phyloP scores from a whole-genome alignment of 805 yeast species.

The Citeromyces nyonsensis region DNA sequence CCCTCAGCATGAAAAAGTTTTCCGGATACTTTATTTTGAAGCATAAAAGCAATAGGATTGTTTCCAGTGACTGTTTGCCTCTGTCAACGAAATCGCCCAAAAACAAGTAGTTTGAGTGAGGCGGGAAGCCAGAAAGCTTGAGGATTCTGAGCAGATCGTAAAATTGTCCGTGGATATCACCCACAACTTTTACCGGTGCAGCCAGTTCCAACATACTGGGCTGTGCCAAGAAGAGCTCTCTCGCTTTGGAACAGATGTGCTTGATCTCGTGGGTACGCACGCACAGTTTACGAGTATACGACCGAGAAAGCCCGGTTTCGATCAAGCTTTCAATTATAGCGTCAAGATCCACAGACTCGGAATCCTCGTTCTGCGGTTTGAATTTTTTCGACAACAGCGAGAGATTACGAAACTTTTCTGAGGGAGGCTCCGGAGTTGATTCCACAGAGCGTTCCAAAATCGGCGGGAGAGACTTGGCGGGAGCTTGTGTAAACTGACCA shows the following conservation, averaged over 20 bases:
- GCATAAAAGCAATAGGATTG: constrained; percentile 32
- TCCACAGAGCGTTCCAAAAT: constrained; percentile 18
- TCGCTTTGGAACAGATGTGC: constrained; percentile 37
- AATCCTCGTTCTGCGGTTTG: not conserved
- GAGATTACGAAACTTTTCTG: constrained; percentile 1
- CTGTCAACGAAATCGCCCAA: constrained; percentile 48
- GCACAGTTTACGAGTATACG: constrained; percentile 29
- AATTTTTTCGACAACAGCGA: constrained; percentile 1
- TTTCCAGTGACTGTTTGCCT: constrained; percentile 42
- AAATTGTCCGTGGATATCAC: constrained; percentile 67
- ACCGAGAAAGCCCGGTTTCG: constrained; percentile 28
- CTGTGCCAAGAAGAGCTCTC: constrained; percentile 46
- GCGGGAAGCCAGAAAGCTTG: constrained; percentile 46
- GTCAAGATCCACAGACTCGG: constrained; percentile 34
- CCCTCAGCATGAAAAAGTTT: constrained; percentile 43
- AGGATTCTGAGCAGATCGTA: constrained; percentile 36
- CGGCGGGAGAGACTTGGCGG: constrained; percentile 7
- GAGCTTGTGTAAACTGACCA: constrained; percentile 7
- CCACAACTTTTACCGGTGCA: constrained; percentile 74
- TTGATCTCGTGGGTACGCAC: constrained; percentile 38
- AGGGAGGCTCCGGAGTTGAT: constrained; percentile 10
- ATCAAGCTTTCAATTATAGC: constrained; percentile 45
- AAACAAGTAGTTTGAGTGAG: constrained; percentile 36
- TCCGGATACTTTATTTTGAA: constrained; percentile 44
- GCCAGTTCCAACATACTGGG: constrained; percentile 51